These are phyloP conservation scores for Amanita fuliginea DNA, from an alignment of 768 basidiomycete species.

Conservation along the genomic window DNA sequence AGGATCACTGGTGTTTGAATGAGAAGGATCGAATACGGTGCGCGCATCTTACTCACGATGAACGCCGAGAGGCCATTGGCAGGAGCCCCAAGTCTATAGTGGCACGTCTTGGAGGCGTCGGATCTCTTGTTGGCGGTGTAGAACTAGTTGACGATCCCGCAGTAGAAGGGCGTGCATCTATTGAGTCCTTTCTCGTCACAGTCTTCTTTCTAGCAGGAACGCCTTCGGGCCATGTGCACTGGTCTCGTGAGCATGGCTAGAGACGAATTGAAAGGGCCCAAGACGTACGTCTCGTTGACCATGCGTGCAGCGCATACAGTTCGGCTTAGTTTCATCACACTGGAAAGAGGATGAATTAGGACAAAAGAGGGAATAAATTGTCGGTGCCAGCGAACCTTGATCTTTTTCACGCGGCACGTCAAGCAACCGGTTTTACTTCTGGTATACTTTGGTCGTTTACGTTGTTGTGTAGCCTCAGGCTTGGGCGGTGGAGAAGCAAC, in stretches of 20 bases:
- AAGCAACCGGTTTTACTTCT: conserved; percentile 92
- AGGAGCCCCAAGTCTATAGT: conserved; percentile 30
- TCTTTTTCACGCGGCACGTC: conserved; percentile 90
- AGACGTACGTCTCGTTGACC: conserved; percentile 68
- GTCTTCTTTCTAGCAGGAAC: conserved; percentile 65
- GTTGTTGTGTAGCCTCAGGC: conserved; percentile 33
- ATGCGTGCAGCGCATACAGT: conserved; percentile 78
- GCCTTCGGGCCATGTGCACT: conserved; percentile 84
- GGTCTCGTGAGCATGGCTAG: conserved; percentile 4
- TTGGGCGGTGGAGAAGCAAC: conserved; percentile 36
- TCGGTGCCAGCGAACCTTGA: conserved; percentile 54
- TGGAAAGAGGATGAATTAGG: conserved; percentile 15
- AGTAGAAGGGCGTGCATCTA: conserved; percentile 59
- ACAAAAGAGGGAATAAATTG: conserved; percentile 3
- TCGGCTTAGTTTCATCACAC: conserved; percentile 90
- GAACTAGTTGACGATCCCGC: conserved; percentile 68
- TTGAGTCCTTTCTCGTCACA: conserved; percentile 41
- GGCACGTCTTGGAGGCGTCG: conserved; percentile 47
- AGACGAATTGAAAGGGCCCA: background rate
- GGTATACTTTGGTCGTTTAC: conserved; percentile 88
- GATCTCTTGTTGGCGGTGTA: conserved; percentile 60
- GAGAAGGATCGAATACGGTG: conserved; percentile 8
- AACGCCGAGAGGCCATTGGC: conserved; percentile 29
- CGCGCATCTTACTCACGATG: conserved; percentile 21
- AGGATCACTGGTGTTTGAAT: conserved; percentile 26